Percentiles rank a stretch among this genome's conserved stretches.
phyloP scores from a whole-genome alignment of 1,139 yeast genomes.

The Blastobotrys proliferans region DNA sequence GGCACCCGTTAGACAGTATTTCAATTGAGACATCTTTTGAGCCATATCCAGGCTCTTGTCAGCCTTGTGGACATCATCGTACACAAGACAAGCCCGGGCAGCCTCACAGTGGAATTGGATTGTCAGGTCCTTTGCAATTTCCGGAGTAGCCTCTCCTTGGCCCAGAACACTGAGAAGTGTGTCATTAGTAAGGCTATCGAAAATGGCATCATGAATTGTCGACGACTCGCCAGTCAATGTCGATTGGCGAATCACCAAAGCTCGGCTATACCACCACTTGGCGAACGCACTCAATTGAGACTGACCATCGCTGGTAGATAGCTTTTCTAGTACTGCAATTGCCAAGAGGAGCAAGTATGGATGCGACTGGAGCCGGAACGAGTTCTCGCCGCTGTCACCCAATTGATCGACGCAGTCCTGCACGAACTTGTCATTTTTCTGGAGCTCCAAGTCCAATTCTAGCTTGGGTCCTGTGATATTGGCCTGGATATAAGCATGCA shows the following conservation, averaged over 20 bases:
- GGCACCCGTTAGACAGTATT: constrained; percentile 75
- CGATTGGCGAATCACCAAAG: constrained; percentile 35
- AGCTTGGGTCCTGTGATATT: constrained; percentile 83
- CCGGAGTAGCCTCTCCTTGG: constrained; percentile 21
- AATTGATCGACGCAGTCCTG: constrained; percentile 18
- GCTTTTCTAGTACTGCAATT: constrained; percentile 19
- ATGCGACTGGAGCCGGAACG: constrained; percentile 31
- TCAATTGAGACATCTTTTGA: constrained; percentile 52
- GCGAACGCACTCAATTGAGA: constrained; percentile 14
- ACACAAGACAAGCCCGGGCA: constrained; percentile 50
- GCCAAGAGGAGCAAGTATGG: constrained; percentile 34
- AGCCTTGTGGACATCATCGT: constrained; percentile 59
- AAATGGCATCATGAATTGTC: constrained; percentile 29
- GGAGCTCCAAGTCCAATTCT: constrained; percentile 32
- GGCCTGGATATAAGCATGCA: constrained; percentile 68
- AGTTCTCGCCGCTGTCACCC: constrained; percentile 33
- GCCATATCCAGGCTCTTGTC: constrained; percentile 51
- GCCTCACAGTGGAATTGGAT: constrained; percentile 54
- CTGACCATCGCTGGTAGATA: constrained; percentile 9
- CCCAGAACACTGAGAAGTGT: constrained; percentile 15
- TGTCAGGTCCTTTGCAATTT: constrained; percentile 27
- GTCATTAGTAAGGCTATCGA: constrained; percentile 23
- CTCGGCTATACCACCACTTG: constrained; percentile 36
- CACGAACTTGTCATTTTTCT: constrained; percentile 14
- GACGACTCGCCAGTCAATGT: constrained; percentile 18